These are phyloP conservation scores for Tilletia caries DNA, from an alignment of 1,284 basidiomycete species.

Conservation along the genomic window DNA sequence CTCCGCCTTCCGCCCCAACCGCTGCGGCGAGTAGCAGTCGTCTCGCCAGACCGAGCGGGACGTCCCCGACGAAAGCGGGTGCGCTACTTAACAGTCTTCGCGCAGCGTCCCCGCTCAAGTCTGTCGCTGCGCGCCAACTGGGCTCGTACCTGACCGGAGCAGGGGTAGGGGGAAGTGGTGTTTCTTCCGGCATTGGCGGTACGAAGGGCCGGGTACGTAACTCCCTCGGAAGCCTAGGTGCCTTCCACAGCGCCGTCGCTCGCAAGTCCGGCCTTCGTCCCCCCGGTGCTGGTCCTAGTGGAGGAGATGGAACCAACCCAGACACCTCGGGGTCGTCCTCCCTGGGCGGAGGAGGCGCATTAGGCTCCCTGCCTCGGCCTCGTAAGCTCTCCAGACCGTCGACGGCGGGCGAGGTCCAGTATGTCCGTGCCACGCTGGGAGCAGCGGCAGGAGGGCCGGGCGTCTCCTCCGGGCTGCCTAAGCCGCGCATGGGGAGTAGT, in stretches of 20 bases:
- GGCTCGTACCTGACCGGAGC: background rate
- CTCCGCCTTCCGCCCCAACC: no score
- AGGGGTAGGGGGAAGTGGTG: no score
- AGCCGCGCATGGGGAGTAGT: background rate
- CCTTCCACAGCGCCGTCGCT: background rate
- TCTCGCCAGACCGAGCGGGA: background rate
- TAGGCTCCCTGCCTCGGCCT: background rate
- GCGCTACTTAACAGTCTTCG: background rate
- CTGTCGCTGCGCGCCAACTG: background rate
- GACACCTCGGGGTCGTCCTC: background rate
- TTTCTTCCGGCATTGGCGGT: background rate
- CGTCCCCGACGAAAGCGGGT: background rate
- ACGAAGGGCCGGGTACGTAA: background rate
- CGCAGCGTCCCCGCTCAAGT: background rate
- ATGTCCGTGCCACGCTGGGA: background rate
- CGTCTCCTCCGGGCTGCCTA: background rate
- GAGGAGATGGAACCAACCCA: background rate
- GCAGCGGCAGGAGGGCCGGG: background rate
- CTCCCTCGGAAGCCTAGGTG: background rate
- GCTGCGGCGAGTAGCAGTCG: no score
- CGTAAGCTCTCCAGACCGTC: slow-evolving; percentile 5
- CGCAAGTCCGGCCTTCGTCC: background rate
- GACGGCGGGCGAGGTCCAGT: background rate
- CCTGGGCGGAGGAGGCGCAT: background rate
- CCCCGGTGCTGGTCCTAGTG: background rate